Evolutionary conservation across 257 asterid genomes (phyloP).

Genomic region (Lavandula angustifolia): DNA sequence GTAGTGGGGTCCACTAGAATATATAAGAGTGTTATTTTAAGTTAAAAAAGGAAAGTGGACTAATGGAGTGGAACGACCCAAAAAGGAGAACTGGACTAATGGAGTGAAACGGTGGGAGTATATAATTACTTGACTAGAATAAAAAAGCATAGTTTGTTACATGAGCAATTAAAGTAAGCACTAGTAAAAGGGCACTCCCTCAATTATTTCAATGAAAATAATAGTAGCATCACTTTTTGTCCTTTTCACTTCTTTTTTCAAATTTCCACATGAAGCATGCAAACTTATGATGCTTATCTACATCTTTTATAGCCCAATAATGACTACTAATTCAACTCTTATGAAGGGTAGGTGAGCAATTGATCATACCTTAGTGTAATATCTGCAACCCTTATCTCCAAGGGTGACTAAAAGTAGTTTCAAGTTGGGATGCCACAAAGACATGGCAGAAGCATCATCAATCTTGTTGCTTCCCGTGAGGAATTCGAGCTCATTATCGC

Average conservation of each 20-base stretch:
- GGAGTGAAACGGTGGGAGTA: no score
- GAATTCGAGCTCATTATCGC: constrained; percentile 85
- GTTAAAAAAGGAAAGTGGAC: no score
- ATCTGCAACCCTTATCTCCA: constrained; percentile 86
- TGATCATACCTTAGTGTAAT: constrained; percentile 69
- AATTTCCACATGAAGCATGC: not conserved
- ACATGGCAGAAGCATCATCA: constrained; percentile 76
- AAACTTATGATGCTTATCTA: no score
- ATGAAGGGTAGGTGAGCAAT: constrained; percentile 2
- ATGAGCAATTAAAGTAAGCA: constrained; percentile 3
- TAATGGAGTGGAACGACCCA: no score
- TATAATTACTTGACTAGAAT: constrained; percentile 1
- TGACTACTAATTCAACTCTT: constrained; percentile 6
- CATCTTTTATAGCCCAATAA: not conserved
- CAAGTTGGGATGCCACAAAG: constrained; percentile 84
- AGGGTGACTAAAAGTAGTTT: constrained; percentile 89
- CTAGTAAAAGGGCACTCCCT: not conserved
- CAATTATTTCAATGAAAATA: no score
- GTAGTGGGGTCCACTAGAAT: no score
- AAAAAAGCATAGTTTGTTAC: constrained; percentile 11
- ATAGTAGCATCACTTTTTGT: no score
- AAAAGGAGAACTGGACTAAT: no score
- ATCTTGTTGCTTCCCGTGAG: constrained; percentile 81
- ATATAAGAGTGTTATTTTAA: no score
- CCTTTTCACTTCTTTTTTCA: no score